Base-by-base conservation (phyloP, 2,329 filamentous ascomycete genomes). In the Fusarium caatingaense region DNA sequence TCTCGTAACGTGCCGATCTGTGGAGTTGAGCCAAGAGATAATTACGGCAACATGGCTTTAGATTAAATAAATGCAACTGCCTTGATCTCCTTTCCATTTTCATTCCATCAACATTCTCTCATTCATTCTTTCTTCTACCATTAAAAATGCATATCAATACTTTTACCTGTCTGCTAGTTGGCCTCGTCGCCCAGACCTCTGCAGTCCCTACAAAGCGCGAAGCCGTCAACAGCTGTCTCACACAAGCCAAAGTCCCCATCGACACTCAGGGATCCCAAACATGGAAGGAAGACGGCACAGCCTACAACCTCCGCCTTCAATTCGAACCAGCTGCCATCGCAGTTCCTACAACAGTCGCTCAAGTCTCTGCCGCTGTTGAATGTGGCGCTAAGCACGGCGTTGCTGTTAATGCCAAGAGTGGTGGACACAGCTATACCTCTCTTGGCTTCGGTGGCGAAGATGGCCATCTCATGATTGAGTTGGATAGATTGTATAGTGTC, bases 401-500 rank as follows among this genome's bases (percentile, higher is more conserved):
- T 56, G 83, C 85, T 56, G 84, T 88, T 2, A 85, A 84, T 44
- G 79, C 85, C 8, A 83, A 83, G 68, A 82, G 82, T 50, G 86
- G 86, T 6, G 86, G 86, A 4, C 86, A 88, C 67, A 84, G 82
- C 47, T 88, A 86, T 73, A 86, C 79, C 0, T 86, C 84, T 27
- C 84, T 83, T 54, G 83, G 84, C 56, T 78, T 79, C 20, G 81
- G 82, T 1, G 82, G 82, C n/a, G 74, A 78, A 44, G 77, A 84
- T 55, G 81, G 81, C 2, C 78, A 79, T 34, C 71, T 84, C 12
- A 74, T 83, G 41, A 74, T 84, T 16, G 79, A 83, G 61, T 68
- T 84, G 11, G 78, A 82, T n/a, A 76, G 77, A 18, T 76, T 83
- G 72, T 77, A 79, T 28, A 71, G 67, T 11, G 76, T 84, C 12